Evolutionary conservation across 2,329 filamentous ascomycete genomes (phyloP).

Genomic region (Aspergillus unguis): DNA sequence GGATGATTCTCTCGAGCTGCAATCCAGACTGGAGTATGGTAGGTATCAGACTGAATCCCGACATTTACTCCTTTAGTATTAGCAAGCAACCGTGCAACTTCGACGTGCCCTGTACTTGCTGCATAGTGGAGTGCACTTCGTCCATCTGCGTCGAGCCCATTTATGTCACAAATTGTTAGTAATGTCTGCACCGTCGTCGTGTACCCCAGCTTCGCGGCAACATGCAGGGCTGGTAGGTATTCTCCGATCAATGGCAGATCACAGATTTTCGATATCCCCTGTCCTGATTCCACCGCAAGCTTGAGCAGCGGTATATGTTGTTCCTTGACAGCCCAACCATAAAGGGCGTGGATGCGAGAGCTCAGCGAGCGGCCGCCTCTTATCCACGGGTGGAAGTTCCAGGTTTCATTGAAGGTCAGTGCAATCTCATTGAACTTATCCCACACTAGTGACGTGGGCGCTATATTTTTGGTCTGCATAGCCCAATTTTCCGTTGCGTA

Average conservation of each 20-base stretch:
- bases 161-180: slow-evolving; percentile 2
- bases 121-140: slow-evolving; percentile 7
- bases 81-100: background rate
- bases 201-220: slow-evolving; percentile 18
- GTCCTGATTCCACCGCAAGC: slow-evolving; percentile 1
- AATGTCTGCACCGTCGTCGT: background rate
- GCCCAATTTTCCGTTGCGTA: slow-evolving; percentile 19
- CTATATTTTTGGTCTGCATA: slow-evolving; percentile 16
- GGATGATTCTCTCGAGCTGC: background rate
- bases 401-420: slow-evolving; percentile 19
- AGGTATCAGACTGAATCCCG: background rate
- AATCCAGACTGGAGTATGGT: background rate
- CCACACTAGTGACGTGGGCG: slow-evolving; percentile 11
- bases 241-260: slow-evolving; percentile 19
- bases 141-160: background rate
- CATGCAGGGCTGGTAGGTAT: slow-evolving; percentile 19
- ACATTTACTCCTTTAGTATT: background rate
- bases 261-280: slow-evolving; percentile 8
- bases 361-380: slow-evolving; percentile 15
- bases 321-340: slow-evolving; percentile 22
- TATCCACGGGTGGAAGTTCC: slow-evolving; percentile 24
- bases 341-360: slow-evolving; percentile 20
- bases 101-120: background rate
- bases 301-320: slow-evolving; percentile 16
- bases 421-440: slow-evolving; percentile 16